These are phyloP conservation scores for Rhizophagus clarus DNA, from an alignment of 192 early-diverging fungal genomes.

Conservation along the genomic window DNA sequence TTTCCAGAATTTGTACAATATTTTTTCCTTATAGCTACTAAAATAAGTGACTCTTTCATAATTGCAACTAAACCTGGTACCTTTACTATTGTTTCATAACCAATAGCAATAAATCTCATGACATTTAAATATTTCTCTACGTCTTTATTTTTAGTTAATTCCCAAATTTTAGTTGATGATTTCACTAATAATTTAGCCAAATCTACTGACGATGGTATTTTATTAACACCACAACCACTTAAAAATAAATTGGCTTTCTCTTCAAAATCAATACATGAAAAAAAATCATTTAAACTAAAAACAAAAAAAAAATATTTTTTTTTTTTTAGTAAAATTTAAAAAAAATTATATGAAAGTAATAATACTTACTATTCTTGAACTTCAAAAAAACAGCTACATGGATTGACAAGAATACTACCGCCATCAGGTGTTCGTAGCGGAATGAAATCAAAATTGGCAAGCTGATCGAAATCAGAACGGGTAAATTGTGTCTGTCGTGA, in stretches of 20 bases:
- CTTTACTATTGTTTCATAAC: constrained; percentile 51
- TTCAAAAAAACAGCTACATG: constrained; percentile 7
- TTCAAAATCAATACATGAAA: constrained; percentile 73
- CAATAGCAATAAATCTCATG: constrained; percentile 72
- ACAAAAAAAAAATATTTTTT: constrained; percentile 37
- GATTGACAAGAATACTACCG: not conserved
- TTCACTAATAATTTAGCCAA: constrained; percentile 65
- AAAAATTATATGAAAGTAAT: no score
- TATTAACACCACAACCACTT: constrained; percentile 80
- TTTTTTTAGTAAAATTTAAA: constrained; percentile 33
- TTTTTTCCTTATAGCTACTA: constrained; percentile 74
- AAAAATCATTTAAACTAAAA: constrained; percentile 56
- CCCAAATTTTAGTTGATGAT: constrained; percentile 59
- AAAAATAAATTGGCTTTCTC: constrained; percentile 73
- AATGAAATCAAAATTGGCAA: constrained; percentile 61
- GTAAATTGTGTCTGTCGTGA: constrained; percentile 61
- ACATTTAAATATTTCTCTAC: constrained; percentile 68
- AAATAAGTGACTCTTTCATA: constrained; percentile 64
- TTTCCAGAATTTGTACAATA: no score
- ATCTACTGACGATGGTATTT: constrained; percentile 76
- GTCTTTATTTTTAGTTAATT: constrained; percentile 38
- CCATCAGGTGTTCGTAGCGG: constrained; percentile 43
- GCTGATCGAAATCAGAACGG: constrained; percentile 51
- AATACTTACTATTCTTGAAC: not conserved
- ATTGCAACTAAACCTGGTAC: constrained; percentile 48